Evolutionary conservation across 2,329 filamentous ascomycete genomes (phyloP).

Genomic region (Trichophyton simii): DNA sequence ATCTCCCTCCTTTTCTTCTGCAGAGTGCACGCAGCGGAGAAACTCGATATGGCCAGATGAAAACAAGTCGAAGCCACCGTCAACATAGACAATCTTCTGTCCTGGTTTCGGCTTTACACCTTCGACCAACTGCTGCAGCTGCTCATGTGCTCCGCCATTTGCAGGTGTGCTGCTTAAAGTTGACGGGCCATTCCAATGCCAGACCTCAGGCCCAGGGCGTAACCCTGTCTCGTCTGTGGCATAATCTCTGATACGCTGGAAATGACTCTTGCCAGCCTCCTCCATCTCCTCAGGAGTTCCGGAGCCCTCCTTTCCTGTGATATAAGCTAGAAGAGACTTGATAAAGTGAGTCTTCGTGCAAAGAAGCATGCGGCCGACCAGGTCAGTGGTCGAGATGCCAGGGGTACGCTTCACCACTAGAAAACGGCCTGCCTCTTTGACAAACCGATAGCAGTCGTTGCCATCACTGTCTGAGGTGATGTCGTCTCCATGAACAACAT

Average conservation of each 20-base stretch:
- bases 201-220: slow-evolving; percentile 68
- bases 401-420: slow-evolving; percentile 94
- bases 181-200: slow-evolving; percentile 58
- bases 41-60: slow-evolving; percentile 97
- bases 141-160: slow-evolving; percentile 37
- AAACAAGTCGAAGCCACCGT: slow-evolving; percentile 93
- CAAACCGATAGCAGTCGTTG: slow-evolving; percentile 94
- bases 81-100: slow-evolving; percentile 84
- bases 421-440: slow-evolving; percentile 87
- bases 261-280: slow-evolving; percentile 54
- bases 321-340: slow-evolving; percentile 55
- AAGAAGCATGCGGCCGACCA: slow-evolving; percentile 94
- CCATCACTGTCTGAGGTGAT: slow-evolving; percentile 90
- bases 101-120: slow-evolving; percentile 61
- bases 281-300: slow-evolving; percentile 56
- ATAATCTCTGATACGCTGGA: slow-evolving; percentile 68
- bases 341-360: slow-evolving; percentile 95
- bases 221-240: slow-evolving; percentile 75
- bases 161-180: slow-evolving; percentile 25
- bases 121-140: slow-evolving; percentile 54
- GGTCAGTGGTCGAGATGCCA: slow-evolving; percentile 90
- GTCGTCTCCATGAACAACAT: slow-evolving; percentile 93
- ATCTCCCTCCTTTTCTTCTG: slow-evolving; percentile 57
- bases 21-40: slow-evolving; percentile 59
- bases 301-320: slow-evolving; percentile 60